A percentile compares a stretch with the other conserved stretches of the same genome.
These are phyloP conservation scores for Eucalyptus microcorys DNA, from an alignment of 345 rosid species.

Conservation along the genomic window DNA sequence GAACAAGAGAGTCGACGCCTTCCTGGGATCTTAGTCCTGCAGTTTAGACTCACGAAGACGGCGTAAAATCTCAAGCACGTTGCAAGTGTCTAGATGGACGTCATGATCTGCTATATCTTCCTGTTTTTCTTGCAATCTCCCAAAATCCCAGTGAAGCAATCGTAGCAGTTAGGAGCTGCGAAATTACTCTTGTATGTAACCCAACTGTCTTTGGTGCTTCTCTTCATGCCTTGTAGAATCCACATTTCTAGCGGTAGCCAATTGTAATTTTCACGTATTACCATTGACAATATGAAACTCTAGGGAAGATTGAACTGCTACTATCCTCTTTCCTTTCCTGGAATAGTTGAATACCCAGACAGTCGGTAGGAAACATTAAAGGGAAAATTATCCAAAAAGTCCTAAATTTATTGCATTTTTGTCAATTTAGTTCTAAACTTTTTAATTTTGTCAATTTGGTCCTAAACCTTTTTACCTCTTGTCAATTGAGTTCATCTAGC, in stretches of 20 bases:
- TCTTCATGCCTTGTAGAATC: not conserved
- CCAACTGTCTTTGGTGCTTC: not conserved
- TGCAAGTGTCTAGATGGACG: not conserved
- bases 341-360: too few species aligned
- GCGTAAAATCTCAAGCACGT: not conserved
- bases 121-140: not conserved
- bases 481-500: too few species aligned
- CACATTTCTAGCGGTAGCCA: not conserved
- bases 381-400: too few species aligned
- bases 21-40: too few species aligned
- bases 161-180: not conserved
- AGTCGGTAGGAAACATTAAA: too few species aligned
- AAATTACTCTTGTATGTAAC: not conserved
- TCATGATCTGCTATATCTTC: not conserved
- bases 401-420: rapidly evolving
- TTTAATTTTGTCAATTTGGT: too few species aligned
- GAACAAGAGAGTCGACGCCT: too few species aligned
- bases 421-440: too few species aligned
- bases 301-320: not conserved
- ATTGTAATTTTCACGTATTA: not conserved
- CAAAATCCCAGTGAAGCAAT: not conserved
- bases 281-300: not conserved
- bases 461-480: rapidly evolving
- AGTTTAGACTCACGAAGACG: too few species aligned
- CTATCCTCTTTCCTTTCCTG: too few species aligned